These are phyloP conservation scores for Polygonum aviculare DNA, from an alignment of 148 eudicot genomes.

Conservation along the genomic window DNA sequence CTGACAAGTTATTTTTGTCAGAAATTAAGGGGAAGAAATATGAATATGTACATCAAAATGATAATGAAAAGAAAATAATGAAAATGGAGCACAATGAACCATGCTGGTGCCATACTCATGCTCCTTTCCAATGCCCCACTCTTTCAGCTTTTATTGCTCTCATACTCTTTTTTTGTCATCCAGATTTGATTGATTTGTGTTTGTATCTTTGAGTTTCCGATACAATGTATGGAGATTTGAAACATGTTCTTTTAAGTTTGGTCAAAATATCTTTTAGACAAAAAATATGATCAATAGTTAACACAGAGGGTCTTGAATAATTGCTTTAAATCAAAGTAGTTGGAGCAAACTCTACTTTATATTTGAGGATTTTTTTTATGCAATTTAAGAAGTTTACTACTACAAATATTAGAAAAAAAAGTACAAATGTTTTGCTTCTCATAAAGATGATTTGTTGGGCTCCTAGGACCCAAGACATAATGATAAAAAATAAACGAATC, in stretches of 20 bases:
- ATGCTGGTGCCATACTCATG: constrained; percentile 5
- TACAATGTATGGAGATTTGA: neutral
- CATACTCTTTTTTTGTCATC: neutral
- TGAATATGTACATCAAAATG: neutral
- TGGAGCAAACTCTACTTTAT: no score
- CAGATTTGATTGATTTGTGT: neutral
- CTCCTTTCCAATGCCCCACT: constrained; percentile 5
- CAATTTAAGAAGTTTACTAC: no score
- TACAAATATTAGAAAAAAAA: no score
- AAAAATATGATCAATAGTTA: no score
- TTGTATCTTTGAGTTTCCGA: neutral
- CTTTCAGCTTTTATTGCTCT: neutral
- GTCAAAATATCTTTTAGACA: neutral
- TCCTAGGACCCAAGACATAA: neutral
- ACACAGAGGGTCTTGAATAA: no score
- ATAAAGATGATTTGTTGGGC: no score
- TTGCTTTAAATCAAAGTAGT: no score
- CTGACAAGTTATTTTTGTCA: neutral
- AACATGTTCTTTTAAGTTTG: neutral
- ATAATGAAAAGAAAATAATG: neutral
- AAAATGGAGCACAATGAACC: constrained; percentile 4
- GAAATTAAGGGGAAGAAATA: neutral
- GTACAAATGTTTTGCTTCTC: no score
- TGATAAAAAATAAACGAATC: neutral
- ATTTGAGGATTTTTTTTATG: no score